Evolutionary conservation across 2,329 filamentous ascomycete genomes (phyloP).

Genomic region (Aplosporella prunicola): DNA sequence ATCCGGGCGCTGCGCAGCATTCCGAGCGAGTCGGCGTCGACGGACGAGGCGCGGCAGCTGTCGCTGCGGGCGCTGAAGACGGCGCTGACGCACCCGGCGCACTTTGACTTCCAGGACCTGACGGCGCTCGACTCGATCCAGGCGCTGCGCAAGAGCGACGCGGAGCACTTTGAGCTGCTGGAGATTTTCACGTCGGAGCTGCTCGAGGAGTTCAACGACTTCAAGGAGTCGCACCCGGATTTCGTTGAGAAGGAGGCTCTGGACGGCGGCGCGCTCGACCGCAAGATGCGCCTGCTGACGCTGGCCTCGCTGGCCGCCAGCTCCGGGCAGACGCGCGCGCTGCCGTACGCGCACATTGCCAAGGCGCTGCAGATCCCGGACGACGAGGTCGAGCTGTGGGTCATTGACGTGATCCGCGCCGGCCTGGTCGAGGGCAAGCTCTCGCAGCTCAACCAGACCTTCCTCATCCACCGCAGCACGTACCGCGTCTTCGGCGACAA

Average conservation of each 20-base stretch:
- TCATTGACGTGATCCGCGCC: slow-evolving; percentile 94
- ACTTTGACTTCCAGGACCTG: slow-evolving; percentile 66
- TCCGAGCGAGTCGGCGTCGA: slow-evolving; percentile 47
- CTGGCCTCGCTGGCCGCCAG: slow-evolving; percentile 82
- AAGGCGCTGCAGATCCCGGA: slow-evolving; percentile 72
- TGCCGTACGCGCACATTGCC: slow-evolving; percentile 78
- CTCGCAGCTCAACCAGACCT: slow-evolving; percentile 83
- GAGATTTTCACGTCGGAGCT: slow-evolving; percentile 93
- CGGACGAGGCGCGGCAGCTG: slow-evolving; percentile 47
- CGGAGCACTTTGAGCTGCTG: slow-evolving; percentile 80
- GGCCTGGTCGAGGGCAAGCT: slow-evolving; percentile 94
- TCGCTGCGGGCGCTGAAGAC: slow-evolving; percentile 56
- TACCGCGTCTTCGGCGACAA: slow-evolving; percentile 97
- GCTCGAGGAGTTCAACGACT: slow-evolving; percentile 91
- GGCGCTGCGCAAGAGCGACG: slow-evolving; percentile 74
- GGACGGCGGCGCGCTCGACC: slow-evolving; percentile 66
- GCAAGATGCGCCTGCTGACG: slow-evolving; percentile 93
- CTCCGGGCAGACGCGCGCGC: slow-evolving; percentile 66
- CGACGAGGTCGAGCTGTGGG: slow-evolving; percentile 93
- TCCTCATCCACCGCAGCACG: slow-evolving; percentile 90
- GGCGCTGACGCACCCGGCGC: slow-evolving; percentile 54
- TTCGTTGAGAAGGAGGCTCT: slow-evolving; percentile 69
- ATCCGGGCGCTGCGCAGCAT: slow-evolving; percentile 70
- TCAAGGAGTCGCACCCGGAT: slow-evolving; percentile 80
- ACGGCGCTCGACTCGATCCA: slow-evolving; percentile 69